Evolutionary conservation across 2,329 filamentous ascomycete species (phyloP), one percentile per base, ranked within the genome.

Genomic region (Chaetomium olivaceum): DNA sequence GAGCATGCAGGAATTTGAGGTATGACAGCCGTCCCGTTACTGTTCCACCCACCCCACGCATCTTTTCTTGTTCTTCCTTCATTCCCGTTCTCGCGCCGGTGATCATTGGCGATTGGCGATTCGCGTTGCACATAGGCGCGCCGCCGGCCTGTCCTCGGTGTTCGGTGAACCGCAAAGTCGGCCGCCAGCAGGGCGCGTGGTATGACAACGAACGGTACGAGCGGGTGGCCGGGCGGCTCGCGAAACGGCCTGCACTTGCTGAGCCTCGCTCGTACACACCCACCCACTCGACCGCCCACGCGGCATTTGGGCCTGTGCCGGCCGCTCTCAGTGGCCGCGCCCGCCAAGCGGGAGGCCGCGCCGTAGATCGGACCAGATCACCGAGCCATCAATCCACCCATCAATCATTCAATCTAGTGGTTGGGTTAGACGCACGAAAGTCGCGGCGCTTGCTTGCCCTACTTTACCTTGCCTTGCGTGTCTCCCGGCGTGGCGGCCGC

Each of bases 1-100:
- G 25, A 82, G 82, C 19, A 76, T 89, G 63, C 89, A 95, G 79
- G 84, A 87, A 73, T 71, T 79, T 21, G 80, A 84, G 78, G 85
- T 86, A 71, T 76, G 78, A 72, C 33, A 12, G 8, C 33, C 9
- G 6, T 36, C 29, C 6, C 39, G 16, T 33, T 64, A 19, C 14
- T 8, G 52, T 43, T 55, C 39, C 56, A 14, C 16, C 23, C 19
- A 19, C 11, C 16, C 16, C 23, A 19, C 48, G 5, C 27, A 14
- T 56, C 39, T 39, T 50, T 16, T 4, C 21, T 16, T 6, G 5
- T 12, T 14, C 46, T 43, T 25, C n/a, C 3, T 25, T 11, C 7
- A 16, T 25, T 11, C 21, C 25, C 21, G 33, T 12, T 36, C 14
- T 29, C 31, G 16, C 25, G n/a, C 29, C 48, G 39, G 16, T 39